Conservation (phyloP, 768 basidiomycete species). For the Tephrocybe sp. region DNA sequence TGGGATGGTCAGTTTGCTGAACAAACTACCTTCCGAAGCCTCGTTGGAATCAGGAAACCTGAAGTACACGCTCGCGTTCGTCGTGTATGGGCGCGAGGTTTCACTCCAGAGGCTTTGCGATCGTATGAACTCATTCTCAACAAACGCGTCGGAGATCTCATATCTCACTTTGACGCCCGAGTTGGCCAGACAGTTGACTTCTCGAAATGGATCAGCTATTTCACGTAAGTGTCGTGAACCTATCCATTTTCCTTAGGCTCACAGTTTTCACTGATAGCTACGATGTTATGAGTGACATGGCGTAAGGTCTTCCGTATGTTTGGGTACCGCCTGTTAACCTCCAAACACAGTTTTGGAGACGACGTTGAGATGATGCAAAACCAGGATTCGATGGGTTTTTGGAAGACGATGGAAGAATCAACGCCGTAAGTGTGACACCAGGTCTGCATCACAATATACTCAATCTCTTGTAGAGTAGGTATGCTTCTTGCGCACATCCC, state of each 20-base stretch:
- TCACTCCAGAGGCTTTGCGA: constrained; percentile 32
- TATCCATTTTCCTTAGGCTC: not conserved
- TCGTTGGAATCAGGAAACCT: constrained; percentile 31
- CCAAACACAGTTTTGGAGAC: constrained; percentile 32
- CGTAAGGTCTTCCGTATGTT: constrained; percentile 21
- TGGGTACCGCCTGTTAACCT: not conserved
- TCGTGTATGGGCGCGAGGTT: constrained; percentile 38
- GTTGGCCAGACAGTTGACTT: constrained; percentile 24
- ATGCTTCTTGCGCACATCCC: constrained; percentile 18
- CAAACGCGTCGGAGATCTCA: constrained; percentile 23
- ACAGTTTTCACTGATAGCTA: constrained; percentile 21
- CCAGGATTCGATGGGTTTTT: constrained; percentile 10
- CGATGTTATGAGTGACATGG: constrained; percentile 40
- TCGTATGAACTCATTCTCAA: constrained; percentile 20
- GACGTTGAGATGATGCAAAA: constrained; percentile 16
- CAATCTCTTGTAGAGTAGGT: constrained; percentile 8
- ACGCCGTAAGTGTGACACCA: constrained; percentile 13
- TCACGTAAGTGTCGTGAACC: constrained; percentile 27
- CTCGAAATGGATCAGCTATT: constrained; percentile 35
- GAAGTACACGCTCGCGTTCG: constrained; percentile 34
- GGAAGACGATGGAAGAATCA: constrained; percentile 14
- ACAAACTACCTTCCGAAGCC: constrained; percentile 13
- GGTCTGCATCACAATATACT: no score
- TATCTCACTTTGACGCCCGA: constrained; percentile 15
- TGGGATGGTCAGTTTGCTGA: constrained; percentile 31